A percentile compares a stretch with the other conserved stretches of the same genome.
These are phyloP conservation scores for Auricularia sp. DNA, from an alignment of 768 basidiomycete genomes.

Conservation along the genomic window DNA sequence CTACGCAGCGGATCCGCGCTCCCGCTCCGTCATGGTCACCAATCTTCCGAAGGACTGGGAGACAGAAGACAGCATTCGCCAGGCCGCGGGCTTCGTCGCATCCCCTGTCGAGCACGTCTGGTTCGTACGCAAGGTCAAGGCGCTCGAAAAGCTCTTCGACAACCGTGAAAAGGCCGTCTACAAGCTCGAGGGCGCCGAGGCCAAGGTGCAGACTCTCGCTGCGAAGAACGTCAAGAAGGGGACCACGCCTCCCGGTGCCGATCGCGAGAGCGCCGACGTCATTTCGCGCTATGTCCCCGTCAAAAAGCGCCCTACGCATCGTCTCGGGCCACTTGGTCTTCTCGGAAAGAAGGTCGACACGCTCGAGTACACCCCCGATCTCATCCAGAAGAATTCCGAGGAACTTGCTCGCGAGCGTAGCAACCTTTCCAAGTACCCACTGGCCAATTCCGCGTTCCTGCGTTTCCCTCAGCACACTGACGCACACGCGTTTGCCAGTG, in stretches of 20 bases:
- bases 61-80: conserved; percentile 1
- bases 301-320: conserved; percentile 68
- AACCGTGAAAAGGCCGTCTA: conserved; percentile 7
- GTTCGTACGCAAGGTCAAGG: conserved; percentile 3
- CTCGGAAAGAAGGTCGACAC: conserved; percentile 85
- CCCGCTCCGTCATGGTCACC: conserved; percentile 5
- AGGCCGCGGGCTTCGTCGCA: conserved; percentile 2
- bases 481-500: conserved; percentile 76
- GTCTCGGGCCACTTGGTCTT: conserved; percentile 55
- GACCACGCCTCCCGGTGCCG: conserved; percentile 13
- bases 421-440: conserved; percentile 35
- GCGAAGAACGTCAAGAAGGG: conserved; percentile 17
- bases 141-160: conserved; percentile 5
- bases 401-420: conserved; percentile 43
- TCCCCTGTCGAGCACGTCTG: conserved; percentile 4
- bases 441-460: conserved; percentile 68
- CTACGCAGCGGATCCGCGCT: conserved; percentile 1
- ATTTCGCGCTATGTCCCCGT: conserved; percentile 38
- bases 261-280: conserved; percentile 27
- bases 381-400: conserved; percentile 50
- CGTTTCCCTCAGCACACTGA: conserved; percentile 88
- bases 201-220: conserved; percentile 31
- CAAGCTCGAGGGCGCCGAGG: conserved; percentile 84
- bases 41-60: background rate
- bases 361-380: conserved; percentile 80